Evolutionary conservation across 768 basidiomycete species (phyloP), one percentile per base, ranked within the genome.

Genomic region (Floccularia luteovirens): DNA sequence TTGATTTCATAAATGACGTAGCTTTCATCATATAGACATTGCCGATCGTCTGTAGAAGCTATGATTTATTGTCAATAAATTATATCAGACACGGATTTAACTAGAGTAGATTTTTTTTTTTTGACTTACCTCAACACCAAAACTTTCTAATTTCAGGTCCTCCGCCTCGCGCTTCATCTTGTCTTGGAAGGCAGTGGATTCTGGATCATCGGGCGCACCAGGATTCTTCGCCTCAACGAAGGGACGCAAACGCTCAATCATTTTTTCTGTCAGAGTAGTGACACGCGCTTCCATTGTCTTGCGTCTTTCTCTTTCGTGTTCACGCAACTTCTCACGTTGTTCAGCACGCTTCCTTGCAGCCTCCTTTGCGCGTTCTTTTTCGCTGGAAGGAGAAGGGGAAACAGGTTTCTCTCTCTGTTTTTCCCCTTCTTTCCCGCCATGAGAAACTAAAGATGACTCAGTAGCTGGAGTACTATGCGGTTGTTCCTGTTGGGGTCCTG

Each of bases 111-210:
- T 17, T 25, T 37, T 39, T 11, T 23, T 19, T 40, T 8, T 33
- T 4, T 35, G 30, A 58, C 75, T 22, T 50, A 89, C 84, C 78
- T 97, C 94, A 17, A 98, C 82, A 35, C 96, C 96, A 60, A 99
- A 99, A 49, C 89, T 92, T 68, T 99, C 94, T 39, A 97, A 62
- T 66, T 97, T 97, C 50, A 99, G 57, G 63, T 99, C 96, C 41
- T 94, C 91, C 1, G 88, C 90, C 59, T 99, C 96, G 21, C 75
- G 66, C 52, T 62, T 71, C 57, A 94, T 87, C 58, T 71, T 79
- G 38, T 71, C 69, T 59, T 88, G 82, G 53, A 91, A 99, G 12
- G 72, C 69, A 36, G 60, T 61, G 8, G 89, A 90, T 68, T 98
- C 96, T 0, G 81, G 66, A 51, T 98, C 96, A 38, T 77, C 82